Evolutionary conservation across 2,329 filamentous ascomycete genomes (phyloP), one percentile per base, ranked within the genome.

Genomic region (Byssochlamys sp.): DNA sequence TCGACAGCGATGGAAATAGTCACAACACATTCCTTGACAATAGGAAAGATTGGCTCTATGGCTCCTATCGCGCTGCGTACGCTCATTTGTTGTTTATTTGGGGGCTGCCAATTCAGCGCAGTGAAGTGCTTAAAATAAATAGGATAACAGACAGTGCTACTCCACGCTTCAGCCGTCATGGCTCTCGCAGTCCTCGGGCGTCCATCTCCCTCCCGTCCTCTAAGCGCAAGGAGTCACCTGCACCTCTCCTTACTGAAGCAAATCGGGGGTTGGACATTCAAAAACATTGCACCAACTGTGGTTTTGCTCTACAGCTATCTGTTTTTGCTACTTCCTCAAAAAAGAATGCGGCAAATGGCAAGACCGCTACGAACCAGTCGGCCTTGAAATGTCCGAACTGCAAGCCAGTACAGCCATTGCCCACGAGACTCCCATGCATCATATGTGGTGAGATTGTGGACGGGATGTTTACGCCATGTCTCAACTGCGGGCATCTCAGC

Each of bases 51-150:
- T 70, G 68, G 61, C 71, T 80, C 50, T 81, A 80, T 62, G 71
- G 70, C 5, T 73, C 77, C 1, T 87, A 84, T 72, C 78, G 82
- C 49, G 70, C 75, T 54, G 74, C 78, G 51, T 86, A 86, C 67
- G 81, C 84, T 2, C 73, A 83, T 53, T 73, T 84, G 57, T 74
- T 86, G 3, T 78, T 78, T n/a, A 77, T 80, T 7, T 86, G 83
- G 84, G 78, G 77, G 11, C 62, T 86, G 10, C 72, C 77, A 11
- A 75, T 81, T 25, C 74, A 81, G 61, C 76, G 79, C 54, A 78
- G 80, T 12, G 83, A 86, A 66, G 73, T 86, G 1, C 73, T 84
- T 27, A 84, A 84, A 62, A 80, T 81, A 58, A 78, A 80, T 54
- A 75, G 75, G 0, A 64, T 77, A 4, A 67, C 71, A 9, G 69